These are phyloP conservation scores for Penicillium flavigenum DNA, from an alignment of 495 filamentous ascomycete genomes.

Conservation along the genomic window DNA sequence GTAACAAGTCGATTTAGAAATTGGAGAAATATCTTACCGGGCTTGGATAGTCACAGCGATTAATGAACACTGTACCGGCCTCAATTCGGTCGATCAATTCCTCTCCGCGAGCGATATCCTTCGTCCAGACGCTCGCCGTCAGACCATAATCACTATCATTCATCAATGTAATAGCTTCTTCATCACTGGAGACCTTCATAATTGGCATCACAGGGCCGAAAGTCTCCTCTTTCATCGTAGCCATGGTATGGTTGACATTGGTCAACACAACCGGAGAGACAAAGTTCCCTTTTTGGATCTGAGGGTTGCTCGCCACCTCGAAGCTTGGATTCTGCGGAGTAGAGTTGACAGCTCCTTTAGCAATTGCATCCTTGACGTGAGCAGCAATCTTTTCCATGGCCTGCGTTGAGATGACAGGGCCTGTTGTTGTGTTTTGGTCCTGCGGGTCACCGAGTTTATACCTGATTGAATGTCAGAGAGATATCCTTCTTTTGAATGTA, in stretches of 20 bases:
- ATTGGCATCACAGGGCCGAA: slow-evolving; percentile 94
- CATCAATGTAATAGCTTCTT: slow-evolving; percentile 82
- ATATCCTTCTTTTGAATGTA: background rate
- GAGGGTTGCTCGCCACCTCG: slow-evolving; percentile 26
- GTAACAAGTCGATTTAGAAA: background rate
- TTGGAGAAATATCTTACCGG: slow-evolving; percentile 62
- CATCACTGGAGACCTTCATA: slow-evolving; percentile 83
- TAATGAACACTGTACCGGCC: slow-evolving; percentile 95
- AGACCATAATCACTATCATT: slow-evolving; percentile 94
- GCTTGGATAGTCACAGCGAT: slow-evolving; percentile 88
- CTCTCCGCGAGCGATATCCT: slow-evolving; percentile 75
- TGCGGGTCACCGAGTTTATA: slow-evolving; percentile 89
- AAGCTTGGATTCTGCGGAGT: slow-evolving; percentile 84
- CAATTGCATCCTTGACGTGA: slow-evolving; percentile 81
- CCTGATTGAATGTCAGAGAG: slow-evolving; percentile 36
- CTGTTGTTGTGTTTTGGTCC: slow-evolving; percentile 74
- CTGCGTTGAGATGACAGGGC: slow-evolving; percentile 79
- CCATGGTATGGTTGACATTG: slow-evolving; percentile 81
- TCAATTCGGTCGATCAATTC: slow-evolving; percentile 78
- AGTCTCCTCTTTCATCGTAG: slow-evolving; percentile 91
- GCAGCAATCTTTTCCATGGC: slow-evolving; percentile 68
- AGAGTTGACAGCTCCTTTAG: slow-evolving; percentile 77
- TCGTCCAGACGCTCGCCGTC: slow-evolving; percentile 98
- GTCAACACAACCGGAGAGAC: slow-evolving; percentile 81
- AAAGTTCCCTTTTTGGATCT: slow-evolving; percentile 72